A percentile compares a stretch with the other conserved stretches of the same genome.
These are phyloP conservation scores for Suhomyces chickasaworum DNA, from an alignment of 1,139 yeast genomes.

Conservation along the genomic window DNA sequence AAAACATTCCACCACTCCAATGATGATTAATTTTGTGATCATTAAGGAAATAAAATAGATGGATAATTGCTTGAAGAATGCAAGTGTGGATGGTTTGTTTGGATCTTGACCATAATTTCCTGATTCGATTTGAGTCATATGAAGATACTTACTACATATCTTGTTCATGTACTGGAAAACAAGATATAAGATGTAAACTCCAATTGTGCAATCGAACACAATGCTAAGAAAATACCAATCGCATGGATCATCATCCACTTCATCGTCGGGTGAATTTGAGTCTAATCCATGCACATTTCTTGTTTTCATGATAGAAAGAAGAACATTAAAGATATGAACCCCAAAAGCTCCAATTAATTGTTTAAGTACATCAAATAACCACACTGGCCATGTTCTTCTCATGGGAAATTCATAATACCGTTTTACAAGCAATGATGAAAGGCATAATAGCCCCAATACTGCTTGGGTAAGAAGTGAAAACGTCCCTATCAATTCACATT, in stretches of 20 bases:
- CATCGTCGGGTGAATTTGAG: conserved; percentile 10
- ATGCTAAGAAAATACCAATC: conserved; percentile 92
- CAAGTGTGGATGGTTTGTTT: conserved; percentile 61
- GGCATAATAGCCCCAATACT: conserved; percentile 70
- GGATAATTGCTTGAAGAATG: conserved; percentile 72
- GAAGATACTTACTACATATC: conserved; percentile 37
- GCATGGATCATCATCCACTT: conserved; percentile 56
- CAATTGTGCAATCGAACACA: conserved; percentile 90
- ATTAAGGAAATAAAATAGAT: conserved; percentile 67
- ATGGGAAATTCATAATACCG: conserved; percentile 76
- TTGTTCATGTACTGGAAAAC: conserved; percentile 52
- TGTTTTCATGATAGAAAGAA: conserved; percentile 61
- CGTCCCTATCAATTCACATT: conserved; percentile 73
- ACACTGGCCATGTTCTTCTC: conserved; percentile 81
- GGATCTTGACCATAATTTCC: conserved; percentile 74
- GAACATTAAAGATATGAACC: conserved; percentile 77
- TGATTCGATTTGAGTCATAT: conserved; percentile 60
- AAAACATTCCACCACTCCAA: conserved; percentile 42
- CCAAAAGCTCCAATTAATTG: conserved; percentile 87
- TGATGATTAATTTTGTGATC: conserved; percentile 59
- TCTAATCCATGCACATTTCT: conserved; percentile 13
- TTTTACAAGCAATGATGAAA: conserved; percentile 73
- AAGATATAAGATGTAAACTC: conserved; percentile 75
- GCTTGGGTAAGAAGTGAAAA: conserved; percentile 68
- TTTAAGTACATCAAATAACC: conserved; percentile 89